These are phyloP conservation scores for Obelidium mucronatum DNA, from an alignment of 192 early-diverging fungal genomes.

Conservation along the genomic window DNA sequence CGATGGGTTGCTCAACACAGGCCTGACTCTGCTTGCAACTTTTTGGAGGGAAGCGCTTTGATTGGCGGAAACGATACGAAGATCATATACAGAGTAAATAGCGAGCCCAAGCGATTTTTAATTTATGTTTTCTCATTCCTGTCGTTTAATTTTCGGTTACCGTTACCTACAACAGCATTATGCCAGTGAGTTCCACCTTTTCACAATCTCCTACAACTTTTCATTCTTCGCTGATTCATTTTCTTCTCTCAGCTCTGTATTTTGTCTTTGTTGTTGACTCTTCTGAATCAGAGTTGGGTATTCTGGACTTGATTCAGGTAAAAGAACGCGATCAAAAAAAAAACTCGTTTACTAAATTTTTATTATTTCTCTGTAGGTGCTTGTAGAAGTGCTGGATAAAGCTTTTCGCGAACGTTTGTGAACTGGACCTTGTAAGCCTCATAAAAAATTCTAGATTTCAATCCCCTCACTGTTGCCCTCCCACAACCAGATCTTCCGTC, in stretches of 20 bases:
- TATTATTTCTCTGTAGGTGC: slow-evolving; percentile 64
- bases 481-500: slow-evolving; percentile 79
- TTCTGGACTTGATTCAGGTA: slow-evolving; percentile 96
- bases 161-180: neutral
- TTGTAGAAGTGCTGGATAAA: slow-evolving; percentile 94
- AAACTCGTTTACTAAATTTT: neutral
- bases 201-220: slow-evolving; percentile 7
- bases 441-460: neutral
- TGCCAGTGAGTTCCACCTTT: neutral
- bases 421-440: slow-evolving; percentile 83
- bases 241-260: slow-evolving; percentile 69
- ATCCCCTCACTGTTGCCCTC: neutral
- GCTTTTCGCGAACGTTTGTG: slow-evolving; percentile 95
- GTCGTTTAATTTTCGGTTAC: too few relatives aligned
- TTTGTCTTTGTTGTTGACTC: slow-evolving; percentile 98
- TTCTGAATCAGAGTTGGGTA: slow-evolving; percentile 94
- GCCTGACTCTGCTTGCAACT: slow-evolving; percentile 91
- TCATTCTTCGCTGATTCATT: neutral
- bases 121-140: too few relatives aligned
- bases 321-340: slow-evolving; percentile 12
- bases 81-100: slow-evolving; percentile 89
- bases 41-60: slow-evolving; percentile 83
- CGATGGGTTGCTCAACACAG: slow-evolving; percentile 33
- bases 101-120: too few relatives aligned
- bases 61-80: slow-evolving; percentile 85